Conservation (phyloP, 78 protist species). For the Dictyostelium brefeldianum region DNA sequence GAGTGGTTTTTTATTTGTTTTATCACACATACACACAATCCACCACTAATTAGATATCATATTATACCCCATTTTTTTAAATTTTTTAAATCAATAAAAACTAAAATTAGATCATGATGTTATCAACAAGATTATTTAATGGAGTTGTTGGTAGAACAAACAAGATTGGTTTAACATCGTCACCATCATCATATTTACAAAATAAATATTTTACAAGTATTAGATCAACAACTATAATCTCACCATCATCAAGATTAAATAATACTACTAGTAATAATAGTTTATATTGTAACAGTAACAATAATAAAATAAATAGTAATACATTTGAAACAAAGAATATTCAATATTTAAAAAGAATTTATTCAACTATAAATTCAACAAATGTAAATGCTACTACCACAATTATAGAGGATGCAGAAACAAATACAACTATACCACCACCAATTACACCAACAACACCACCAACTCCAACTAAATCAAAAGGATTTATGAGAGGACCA, state of each 20-base stretch:
- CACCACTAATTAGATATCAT: too few species aligned
- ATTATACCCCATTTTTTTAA: too few species aligned
- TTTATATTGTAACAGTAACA: neutral
- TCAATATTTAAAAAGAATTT: constrained; percentile 16
- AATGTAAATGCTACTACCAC: neutral
- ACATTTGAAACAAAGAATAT: neutral
- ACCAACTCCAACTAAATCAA: neutral
- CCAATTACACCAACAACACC: neutral
- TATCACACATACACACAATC: too few species aligned
- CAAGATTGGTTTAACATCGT: too few species aligned
- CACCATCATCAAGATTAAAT: neutral
- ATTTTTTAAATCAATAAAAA: too few species aligned
- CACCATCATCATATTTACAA: neutral
- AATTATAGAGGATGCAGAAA: neutral
- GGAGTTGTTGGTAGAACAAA: neutral
- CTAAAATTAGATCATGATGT: neutral
- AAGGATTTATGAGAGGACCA: constrained; percentile 30
- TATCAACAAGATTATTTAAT: neutral
- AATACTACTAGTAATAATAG: neutral
- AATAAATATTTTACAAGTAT: neutral
- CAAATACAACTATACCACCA: neutral
- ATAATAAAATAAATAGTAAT: neutral
- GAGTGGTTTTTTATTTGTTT: too few species aligned
- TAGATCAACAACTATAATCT: neutral
- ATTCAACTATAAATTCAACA: neutral